Conservation (phyloP, 148 eudicot genomes). For the Diospyros lotus region DNA sequence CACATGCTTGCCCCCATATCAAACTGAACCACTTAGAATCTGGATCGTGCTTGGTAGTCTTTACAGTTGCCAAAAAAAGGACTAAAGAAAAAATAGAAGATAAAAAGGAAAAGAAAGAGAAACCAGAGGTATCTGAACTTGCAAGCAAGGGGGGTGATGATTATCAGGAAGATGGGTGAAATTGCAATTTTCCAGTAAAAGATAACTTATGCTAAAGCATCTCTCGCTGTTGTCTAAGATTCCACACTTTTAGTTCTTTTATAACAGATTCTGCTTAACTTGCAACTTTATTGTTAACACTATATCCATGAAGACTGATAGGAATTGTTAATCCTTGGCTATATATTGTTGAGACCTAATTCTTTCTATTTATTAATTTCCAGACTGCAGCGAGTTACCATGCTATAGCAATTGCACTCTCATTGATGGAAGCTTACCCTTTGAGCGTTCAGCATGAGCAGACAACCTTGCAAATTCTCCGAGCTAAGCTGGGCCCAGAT, state of each 20-base stretch:
- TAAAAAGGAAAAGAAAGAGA: neutral
- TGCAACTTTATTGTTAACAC: neutral
- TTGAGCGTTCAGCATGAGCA: conserved; percentile 99
- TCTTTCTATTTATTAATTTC: conserved; percentile 21
- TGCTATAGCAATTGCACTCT: conserved; percentile 99
- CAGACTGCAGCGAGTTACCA: conserved; percentile 99
- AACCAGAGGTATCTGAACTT: neutral
- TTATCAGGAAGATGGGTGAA: neutral
- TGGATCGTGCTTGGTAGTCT: conserved; percentile 7
- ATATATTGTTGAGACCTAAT: neutral
- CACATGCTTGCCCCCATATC: conserved; percentile 3
- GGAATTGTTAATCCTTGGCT: neutral
- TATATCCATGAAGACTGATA: neutral
- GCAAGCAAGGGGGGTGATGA: neutral
- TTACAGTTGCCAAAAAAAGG: neutral
- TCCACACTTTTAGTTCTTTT: neutral
- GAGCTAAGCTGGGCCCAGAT: conserved; percentile 98
- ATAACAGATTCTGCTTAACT: conserved; percentile 1
- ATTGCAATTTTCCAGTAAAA: neutral
- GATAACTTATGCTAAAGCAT: neutral
- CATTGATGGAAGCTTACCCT: conserved; percentile 99
- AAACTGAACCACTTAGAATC: neutral
- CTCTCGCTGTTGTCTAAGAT: neutral
- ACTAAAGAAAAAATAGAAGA: neutral
- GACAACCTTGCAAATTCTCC: conserved; percentile 92